Base-by-base conservation (phyloP, 2,329 filamentous ascomycete species). In the Aureobasidium uvarum region DNA sequence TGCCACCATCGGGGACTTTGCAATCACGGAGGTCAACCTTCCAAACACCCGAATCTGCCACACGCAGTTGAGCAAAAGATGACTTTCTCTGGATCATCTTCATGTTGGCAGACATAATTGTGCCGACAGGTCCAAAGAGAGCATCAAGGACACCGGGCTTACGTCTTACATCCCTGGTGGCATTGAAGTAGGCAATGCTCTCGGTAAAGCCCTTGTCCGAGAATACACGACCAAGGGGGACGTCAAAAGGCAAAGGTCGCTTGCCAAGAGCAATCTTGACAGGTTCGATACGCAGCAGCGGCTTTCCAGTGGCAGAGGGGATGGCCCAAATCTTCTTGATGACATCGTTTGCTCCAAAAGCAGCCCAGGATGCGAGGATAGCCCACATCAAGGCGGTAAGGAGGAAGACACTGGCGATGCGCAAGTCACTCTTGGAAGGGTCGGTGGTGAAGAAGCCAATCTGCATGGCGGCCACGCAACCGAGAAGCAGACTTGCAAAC, bases 11-110 rank as follows among this genome's bases (percentile, higher is more conserved):
- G 18, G 39, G 48, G 3, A 39, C 48, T 3, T 54, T 54, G 38
- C 60, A 63, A n/a, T 63, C 60, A 14, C 60, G 60, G 8, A 63
- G 23, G 36, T 63, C 60, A n/a, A 63, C 31, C 48, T 38, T 63
- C 36, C 48, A 52, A 3, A 10, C n/a, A 23, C 31, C n/a, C 7
- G 25, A 3, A 23, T 38, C 48, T 20, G 20, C n/a, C 16, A 63
- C 38, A 18, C 38, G 46, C 25, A 63, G n/a, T 11, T 52, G 38
- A 36, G 60, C 60, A n/a, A 63, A 63, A 2, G 46, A 63, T 18
- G 60, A 20, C 18, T 50, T 52, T 54, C 60, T 63, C 38, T 36
- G 23, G 11, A 20, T 20, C 60, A 63, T 63, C 48, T 63, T 63
- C 60, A 54, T 23, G 48, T 52, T 63, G 46, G 60, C 20, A 14